Base-by-base conservation (phyloP, 169 alveolate species). In the Cryptosporidium viatorum region DNA sequence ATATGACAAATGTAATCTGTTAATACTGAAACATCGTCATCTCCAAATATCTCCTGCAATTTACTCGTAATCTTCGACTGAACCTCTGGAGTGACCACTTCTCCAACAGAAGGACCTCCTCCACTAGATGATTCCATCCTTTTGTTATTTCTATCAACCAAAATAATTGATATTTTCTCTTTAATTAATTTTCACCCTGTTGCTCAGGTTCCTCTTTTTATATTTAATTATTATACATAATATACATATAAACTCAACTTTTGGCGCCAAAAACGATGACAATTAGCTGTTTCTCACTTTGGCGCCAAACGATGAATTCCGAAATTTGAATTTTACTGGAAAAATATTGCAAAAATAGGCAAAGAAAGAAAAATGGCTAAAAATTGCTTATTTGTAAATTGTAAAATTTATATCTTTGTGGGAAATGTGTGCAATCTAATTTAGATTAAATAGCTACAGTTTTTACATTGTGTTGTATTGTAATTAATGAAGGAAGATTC, bases 1-100 rank as follows among this genome's bases (percentile, higher is more conserved):
- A 80, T 80, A 8, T 80, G 89, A 33, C 89, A 80, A 23, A 80
- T 80, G 41, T 80, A 80, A 35, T 80, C 89, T 35, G 89, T 80
- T 45, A 80, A 50, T 60, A 80, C 89, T 35, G 89, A 80, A 65
- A 80, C 89, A 39, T 80, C 89, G 70, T 80, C 89, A 67, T 80
- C 89, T 35, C 89, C 89, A 62, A 80, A 80, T 21, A 80, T 80
- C 12, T 80, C 89, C 35, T 80, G 73, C 29, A 80, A 23, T 29
- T 62, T 80, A 26, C 65, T 43, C 26, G 89, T 80, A n/a, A 80
- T 80, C 33, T 80, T 59, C 35, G 59, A 52, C 75, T 67, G 71
- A 60, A 80, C 65, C 23, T 80, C 89, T 12, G 37, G 89, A 65
- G 89, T 80, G 33, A 65, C 75, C 14, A 62, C 39, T 29, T 62